phyloP scores from a whole-genome alignment of 305 asterid genomes.

The Salvia sclarea region DNA sequence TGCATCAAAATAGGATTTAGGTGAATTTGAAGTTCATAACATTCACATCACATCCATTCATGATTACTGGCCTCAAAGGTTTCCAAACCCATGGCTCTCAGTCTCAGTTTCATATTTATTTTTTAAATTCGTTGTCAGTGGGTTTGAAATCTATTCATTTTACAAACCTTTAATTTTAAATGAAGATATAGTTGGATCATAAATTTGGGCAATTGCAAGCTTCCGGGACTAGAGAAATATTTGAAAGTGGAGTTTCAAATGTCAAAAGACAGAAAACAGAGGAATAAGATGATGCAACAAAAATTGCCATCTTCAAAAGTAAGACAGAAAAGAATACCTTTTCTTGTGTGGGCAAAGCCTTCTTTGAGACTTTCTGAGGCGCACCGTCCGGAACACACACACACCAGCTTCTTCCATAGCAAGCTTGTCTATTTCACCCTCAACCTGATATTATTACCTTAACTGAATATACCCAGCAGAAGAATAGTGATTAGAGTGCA shows the following conservation, averaged over 20 bases:
- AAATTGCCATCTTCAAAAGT: slow-evolving; percentile 8
- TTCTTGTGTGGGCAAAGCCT: slow-evolving; percentile 64
- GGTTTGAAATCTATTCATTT: not conserved
- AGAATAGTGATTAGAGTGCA: slow-evolving; percentile 25
- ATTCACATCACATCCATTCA: not conserved
- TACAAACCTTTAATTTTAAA: not conserved
- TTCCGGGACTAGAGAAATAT: not conserved
- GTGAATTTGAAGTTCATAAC: not conserved
- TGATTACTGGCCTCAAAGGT: not conserved
- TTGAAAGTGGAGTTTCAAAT: not conserved
- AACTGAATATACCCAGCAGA: slow-evolving; percentile 32
- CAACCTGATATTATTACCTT: slow-evolving; percentile 57
- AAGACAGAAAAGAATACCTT: slow-evolving; percentile 46
- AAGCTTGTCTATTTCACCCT: slow-evolving; percentile 99
- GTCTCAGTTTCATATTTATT: not conserved
- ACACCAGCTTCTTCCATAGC: slow-evolving; percentile 99
- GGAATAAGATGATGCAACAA: not conserved
- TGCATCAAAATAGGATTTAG: not conserved
- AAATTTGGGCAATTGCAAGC: not conserved
- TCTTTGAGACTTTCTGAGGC: slow-evolving; percentile 69
- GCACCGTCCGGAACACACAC: slow-evolving; percentile 98
- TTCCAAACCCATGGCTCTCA: not conserved
- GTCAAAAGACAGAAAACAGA: not conserved
- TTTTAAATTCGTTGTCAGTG: not conserved
- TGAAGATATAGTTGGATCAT: not conserved